Percentiles rank a stretch among this genome's conserved stretches.
Evolutionary conservation across 306 rosid genomes (phyloP).

Genomic region (Glycyrrhiza uralensis): DNA sequence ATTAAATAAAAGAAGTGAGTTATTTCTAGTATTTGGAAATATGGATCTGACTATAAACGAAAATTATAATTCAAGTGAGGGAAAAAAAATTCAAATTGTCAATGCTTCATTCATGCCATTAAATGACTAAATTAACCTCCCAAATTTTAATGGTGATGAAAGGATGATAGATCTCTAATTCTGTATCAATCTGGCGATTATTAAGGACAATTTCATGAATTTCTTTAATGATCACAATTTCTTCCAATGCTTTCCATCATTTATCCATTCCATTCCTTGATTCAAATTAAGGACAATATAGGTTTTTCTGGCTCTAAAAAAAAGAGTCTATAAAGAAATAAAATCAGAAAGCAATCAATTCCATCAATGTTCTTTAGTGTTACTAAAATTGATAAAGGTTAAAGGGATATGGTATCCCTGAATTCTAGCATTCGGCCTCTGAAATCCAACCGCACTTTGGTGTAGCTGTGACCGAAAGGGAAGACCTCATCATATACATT

Average conservation of each 20-base stretch:
- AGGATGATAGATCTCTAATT: neutral
- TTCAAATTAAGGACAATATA: neutral
- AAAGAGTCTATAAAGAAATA: slow-evolving; percentile 19
- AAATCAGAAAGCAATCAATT: slow-evolving; percentile 25
- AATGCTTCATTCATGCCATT: neutral
- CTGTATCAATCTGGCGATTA: neutral
- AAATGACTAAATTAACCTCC: neutral
- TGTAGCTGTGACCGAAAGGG: slow-evolving; percentile 38
- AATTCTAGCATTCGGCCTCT: slow-evolving; percentile 39
- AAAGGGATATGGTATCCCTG: slow-evolving; percentile 43
- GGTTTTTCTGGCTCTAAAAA: neutral
- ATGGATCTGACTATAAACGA: neutral
- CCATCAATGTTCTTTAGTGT: slow-evolving; percentile 15
- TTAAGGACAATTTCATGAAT: neutral
- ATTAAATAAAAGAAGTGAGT: neutral
- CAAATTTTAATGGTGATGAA: neutral
- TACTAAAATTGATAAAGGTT: slow-evolving; percentile 23
- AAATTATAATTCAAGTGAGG: neutral
- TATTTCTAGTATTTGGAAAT: neutral
- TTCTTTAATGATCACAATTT: neutral
- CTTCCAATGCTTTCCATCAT: neutral
- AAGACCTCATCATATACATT: slow-evolving; percentile 43
- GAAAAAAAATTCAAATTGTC: neutral
- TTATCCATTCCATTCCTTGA: neutral
- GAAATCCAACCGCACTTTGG: slow-evolving; percentile 42